Conservation (phyloP, 148 eudicot genomes). For the Silene latifolia region DNA sequence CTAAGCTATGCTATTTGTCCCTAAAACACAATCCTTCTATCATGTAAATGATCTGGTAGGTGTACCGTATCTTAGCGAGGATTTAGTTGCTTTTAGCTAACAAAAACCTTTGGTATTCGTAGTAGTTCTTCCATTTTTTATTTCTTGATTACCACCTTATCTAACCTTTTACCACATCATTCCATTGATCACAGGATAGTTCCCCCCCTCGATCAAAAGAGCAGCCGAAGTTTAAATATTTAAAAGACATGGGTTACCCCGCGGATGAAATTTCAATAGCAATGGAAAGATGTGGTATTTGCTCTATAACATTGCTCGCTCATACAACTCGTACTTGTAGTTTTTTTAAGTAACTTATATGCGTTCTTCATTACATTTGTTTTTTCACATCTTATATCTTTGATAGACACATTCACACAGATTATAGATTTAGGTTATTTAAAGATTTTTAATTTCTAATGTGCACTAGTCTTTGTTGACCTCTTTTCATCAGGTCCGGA, state of each 20-base stretch:
- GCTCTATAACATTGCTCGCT: not conserved
- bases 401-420: not conserved
- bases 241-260: conserved; percentile 66
- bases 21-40: not conserved
- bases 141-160: conserved; percentile 8
- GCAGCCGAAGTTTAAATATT: conserved; percentile 36
- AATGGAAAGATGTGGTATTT: conserved; percentile 76
- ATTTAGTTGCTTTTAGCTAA: not conserved
- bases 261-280: conserved; percentile 70
- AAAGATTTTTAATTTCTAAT: not conserved
- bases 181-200: conserved; percentile 34
- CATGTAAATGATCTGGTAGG: not conserved
- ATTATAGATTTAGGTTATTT: not conserved
- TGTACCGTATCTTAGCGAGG: not conserved
- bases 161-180: not conserved
- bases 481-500: conserved; percentile 48
- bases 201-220: conserved; percentile 28
- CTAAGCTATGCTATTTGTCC: not conserved
- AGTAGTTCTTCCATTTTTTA: not conserved
- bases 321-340: not conserved
- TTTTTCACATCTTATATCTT: not conserved
- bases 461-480: not conserved
- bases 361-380: not conserved
- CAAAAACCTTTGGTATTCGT: not conserved
- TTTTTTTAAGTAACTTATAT: not conserved